Evolutionary conservation across 1,284 basidiomycete genomes (phyloP).

Genomic region (Clitocybe nebularis): DNA sequence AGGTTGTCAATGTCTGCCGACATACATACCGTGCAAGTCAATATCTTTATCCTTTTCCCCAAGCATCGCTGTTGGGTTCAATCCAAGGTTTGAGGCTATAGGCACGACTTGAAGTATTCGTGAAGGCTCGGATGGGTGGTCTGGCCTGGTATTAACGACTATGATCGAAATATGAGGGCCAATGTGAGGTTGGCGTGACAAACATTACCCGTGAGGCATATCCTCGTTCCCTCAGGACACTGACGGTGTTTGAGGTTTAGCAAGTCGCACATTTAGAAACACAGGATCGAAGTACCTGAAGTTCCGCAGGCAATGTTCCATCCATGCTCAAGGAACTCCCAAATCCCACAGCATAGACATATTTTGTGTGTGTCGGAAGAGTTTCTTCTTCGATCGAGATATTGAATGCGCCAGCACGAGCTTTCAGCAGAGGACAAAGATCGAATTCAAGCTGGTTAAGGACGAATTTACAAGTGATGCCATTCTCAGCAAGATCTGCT

Average conservation of each 20-base stretch:
- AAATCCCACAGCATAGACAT: constrained; percentile 23
- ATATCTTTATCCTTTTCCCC: constrained; percentile 13
- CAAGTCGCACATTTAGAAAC: background rate
- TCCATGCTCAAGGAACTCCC: constrained; percentile 18
- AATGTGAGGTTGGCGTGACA: too few species aligned
- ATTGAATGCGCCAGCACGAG: constrained; percentile 10
- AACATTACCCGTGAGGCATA: constrained; percentile 26
- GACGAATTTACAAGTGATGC: constrained; percentile 11
- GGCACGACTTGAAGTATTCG: constrained; percentile 39
- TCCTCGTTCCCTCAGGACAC: constrained; percentile 27
- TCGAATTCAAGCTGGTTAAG: constrained; percentile 17
- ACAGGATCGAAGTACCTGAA: constrained; percentile 20
- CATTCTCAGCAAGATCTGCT: background rate
- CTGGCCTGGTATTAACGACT: constrained; percentile 33
- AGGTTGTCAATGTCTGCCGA: background rate
- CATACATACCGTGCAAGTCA: constrained; percentile 12
- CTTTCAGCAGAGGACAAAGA: constrained; percentile 25
- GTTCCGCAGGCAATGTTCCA: constrained; percentile 22
- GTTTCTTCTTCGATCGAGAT: constrained; percentile 23
- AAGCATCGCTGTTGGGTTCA: constrained; percentile 19
- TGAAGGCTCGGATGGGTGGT: constrained; percentile 32
- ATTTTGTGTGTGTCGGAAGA: constrained; percentile 24
- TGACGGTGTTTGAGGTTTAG: constrained; percentile 5
- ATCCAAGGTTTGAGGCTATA: constrained; percentile 26
- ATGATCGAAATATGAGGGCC: background rate